These are phyloP conservation scores for Kwoniella bestiolae DNA, from an alignment of 768 basidiomycete genomes.

Conservation along the genomic window DNA sequence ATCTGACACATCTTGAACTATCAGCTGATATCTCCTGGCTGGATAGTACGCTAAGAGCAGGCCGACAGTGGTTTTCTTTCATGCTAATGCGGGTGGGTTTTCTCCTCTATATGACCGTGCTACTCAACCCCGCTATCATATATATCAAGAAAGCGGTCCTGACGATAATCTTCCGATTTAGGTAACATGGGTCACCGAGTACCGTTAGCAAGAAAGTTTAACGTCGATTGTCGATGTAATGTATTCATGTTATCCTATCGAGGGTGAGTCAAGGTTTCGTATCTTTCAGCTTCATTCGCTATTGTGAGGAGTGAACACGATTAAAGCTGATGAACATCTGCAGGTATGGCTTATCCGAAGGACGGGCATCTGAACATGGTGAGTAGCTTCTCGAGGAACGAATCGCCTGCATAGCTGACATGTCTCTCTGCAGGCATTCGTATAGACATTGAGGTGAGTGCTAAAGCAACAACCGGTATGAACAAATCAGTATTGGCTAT, in stretches of 20 bases:
- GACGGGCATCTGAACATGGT: constrained; percentile 84
- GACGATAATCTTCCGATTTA: constrained; percentile 18
- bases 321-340: constrained; percentile 4
- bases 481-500: too few relatives aligned
- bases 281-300: constrained; percentile 1
- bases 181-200: constrained; percentile 76
- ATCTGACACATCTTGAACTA: not conserved
- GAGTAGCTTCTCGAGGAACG: too few relatives aligned
- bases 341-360: constrained; percentile 88
- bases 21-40: constrained; percentile 3
- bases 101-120: too few relatives aligned
- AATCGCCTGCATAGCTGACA: too few relatives aligned
- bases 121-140: too few relatives aligned
- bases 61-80: constrained; percentile 91
- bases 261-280: constrained; percentile 70
- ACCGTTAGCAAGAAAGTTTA: constrained; percentile 83
- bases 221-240: constrained; percentile 81
- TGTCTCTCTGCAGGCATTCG: constrained; percentile 65
- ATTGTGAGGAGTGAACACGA: too few relatives aligned
- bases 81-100: constrained; percentile 65
- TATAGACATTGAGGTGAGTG: constrained; percentile 81
- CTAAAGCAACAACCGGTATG: too few relatives aligned
- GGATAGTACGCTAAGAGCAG: constrained; percentile 58
- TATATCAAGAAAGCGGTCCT: too few relatives aligned
- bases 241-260: constrained; percentile 93